These are phyloP conservation scores for Sphaerulina musiva DNA, from an alignment of 2,329 filamentous ascomycete species.

Conservation along the genomic window DNA sequence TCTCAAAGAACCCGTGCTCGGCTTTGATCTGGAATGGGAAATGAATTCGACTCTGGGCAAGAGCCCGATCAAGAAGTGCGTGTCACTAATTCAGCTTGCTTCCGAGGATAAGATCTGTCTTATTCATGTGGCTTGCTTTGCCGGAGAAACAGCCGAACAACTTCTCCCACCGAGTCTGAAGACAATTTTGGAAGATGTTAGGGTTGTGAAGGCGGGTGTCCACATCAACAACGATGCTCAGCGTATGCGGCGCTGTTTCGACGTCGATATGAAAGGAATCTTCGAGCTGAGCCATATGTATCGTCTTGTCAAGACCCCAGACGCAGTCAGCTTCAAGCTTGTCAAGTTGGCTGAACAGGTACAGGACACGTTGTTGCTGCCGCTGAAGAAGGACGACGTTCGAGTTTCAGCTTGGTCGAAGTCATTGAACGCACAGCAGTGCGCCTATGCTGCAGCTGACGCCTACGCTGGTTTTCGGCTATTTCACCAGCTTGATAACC, in stretches of 20 bases:
- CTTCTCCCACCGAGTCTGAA: slow-evolving; percentile 66
- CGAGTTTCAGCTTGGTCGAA: slow-evolving; percentile 69
- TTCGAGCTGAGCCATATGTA: slow-evolving; percentile 81
- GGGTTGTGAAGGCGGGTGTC: slow-evolving; percentile 70
- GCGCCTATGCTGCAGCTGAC: slow-evolving; percentile 71
- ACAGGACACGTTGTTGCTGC: slow-evolving; percentile 62
- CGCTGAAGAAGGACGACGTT: slow-evolving; percentile 69
- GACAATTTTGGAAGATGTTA: slow-evolving; percentile 62
- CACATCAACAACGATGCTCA: slow-evolving; percentile 60
- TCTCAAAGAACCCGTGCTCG: slow-evolving; percentile 61
- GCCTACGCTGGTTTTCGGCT: slow-evolving; percentile 73
- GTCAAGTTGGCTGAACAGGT: slow-evolving; percentile 65
- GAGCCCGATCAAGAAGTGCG: slow-evolving; percentile 44
- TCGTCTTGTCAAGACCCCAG: slow-evolving; percentile 61
- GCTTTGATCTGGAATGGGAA: slow-evolving; percentile 87
- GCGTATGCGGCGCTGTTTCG: slow-evolving; percentile 60
- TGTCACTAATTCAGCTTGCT: slow-evolving; percentile 78
- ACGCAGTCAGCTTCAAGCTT: slow-evolving; percentile 58
- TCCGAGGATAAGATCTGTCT: slow-evolving; percentile 68
- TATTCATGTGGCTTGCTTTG: slow-evolving; percentile 65
- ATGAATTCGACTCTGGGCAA: slow-evolving; percentile 37
- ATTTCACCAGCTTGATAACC: slow-evolving; percentile 63
- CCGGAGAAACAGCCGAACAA: slow-evolving; percentile 39
- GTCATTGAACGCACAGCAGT: slow-evolving; percentile 56
- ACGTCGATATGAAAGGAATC: slow-evolving; percentile 58